These are phyloP conservation scores for Dothideomycetes sp. DNA, from an alignment of 2,329 filamentous ascomycete species.

Conservation along the genomic window DNA sequence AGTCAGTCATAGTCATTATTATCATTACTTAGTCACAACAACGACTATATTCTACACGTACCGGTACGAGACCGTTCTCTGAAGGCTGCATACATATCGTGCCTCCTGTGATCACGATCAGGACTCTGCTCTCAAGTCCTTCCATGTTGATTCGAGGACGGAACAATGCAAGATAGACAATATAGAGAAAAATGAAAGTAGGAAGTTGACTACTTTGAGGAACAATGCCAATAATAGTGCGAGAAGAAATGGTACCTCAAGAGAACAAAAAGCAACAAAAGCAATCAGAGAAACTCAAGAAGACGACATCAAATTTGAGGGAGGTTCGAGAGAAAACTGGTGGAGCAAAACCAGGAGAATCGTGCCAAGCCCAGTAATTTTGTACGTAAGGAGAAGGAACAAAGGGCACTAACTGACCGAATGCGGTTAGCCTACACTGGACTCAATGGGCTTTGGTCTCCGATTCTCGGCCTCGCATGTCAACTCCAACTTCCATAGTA, in stretches of 20 bases:
- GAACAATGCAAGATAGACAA: neutral
- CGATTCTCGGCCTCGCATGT: neutral
- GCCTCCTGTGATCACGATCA: constrained; percentile 82
- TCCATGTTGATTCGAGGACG: neutral
- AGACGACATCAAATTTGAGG: neutral
- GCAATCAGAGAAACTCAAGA: neutral
- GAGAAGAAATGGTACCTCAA: neutral
- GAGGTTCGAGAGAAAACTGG: constrained; percentile 9
- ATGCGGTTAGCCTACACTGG: neutral
- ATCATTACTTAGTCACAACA: neutral
- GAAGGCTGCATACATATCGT: constrained; percentile 89
- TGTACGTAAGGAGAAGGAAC: constrained; percentile 1
- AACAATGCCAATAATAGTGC: neutral
- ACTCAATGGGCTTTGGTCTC: neutral
- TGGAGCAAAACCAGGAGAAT: constrained; percentile 9
- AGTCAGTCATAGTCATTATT: constrained; percentile 2
- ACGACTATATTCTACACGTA: constrained; percentile 30
- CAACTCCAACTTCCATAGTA: neutral
- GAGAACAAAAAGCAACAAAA: neutral
- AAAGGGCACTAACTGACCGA: neutral
- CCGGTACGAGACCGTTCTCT: constrained; percentile 68
- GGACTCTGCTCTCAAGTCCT: constrained; percentile 63
- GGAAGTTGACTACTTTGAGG: neutral
- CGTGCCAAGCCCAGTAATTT: constrained; percentile 1
- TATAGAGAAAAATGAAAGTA: neutral